Base-by-base conservation (phyloP, 495 filamentous ascomycete genomes). In the Xylaria intraflava region DNA sequence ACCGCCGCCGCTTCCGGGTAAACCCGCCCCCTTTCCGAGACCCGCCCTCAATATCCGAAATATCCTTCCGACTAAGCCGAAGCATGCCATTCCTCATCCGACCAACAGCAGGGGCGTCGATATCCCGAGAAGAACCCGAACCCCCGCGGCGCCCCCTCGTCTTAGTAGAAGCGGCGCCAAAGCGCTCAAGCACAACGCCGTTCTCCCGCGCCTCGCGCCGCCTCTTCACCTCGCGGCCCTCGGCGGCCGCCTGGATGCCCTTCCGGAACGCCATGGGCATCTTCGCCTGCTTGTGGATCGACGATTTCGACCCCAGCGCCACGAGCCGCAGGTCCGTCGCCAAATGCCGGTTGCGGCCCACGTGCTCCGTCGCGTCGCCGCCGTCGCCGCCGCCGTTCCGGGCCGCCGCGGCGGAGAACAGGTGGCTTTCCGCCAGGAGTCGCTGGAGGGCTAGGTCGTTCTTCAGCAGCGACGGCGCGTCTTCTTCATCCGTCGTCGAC, bases 391-490 rank as follows among this genome's bases (percentile, higher is more conserved):
- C 78, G 1, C 79, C 76, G 6, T 80, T 74, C 40, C 86, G 81
- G n/a, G 79, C 77, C 9, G 73, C 73, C 6, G 74, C 64, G 2
- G 82, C 76, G 14, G 90, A 85, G 48, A 98, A 83, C 31, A 98
- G 84, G 69, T 96, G 92, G 1, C 92, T 96, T 74, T 98, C 93
- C 53, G 83, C 76, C 10, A 98, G 81, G 10, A 98, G 80, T 14
- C 90, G 82, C 62, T 96, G 91, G 17, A 98, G 79, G 9, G 86
- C 90, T 20, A 97, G 81, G 61, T 98, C 93, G 65, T 96, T 93
- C 69, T 92, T 92, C 2, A 96, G 73, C 55, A 77, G 68, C 16
- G 74, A 69, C 31, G 80, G 78, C 36, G 70, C 71, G 58, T 77
- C 73, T 56, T 78, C 75, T 31, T 78, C 70, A 4, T 61, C 71